Conservation (phyloP, 306 rosid species). For the Cucumis hystrix region DNA sequence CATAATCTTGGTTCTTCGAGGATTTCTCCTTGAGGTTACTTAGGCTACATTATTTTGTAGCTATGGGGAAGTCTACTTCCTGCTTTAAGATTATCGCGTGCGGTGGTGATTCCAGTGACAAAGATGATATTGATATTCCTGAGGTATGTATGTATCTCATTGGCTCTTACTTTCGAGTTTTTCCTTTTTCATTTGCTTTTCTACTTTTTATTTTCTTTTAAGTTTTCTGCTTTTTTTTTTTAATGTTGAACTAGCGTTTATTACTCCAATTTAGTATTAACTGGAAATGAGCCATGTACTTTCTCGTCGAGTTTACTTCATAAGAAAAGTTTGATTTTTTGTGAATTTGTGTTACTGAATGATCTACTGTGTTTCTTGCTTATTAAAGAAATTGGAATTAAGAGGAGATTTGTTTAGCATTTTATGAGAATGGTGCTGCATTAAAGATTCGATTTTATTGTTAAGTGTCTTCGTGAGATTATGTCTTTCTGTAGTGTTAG, state of each 20-base stretch:
- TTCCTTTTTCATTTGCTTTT: neutral
- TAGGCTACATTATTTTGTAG: no score
- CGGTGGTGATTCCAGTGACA: conserved; percentile 45
- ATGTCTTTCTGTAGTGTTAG: neutral
- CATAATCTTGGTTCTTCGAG: no score
- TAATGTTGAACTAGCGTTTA: neutral
- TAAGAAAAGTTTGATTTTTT: neutral
- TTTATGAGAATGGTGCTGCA: neutral
- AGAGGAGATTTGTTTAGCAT: neutral
- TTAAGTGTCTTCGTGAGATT: neutral
- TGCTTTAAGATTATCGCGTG: conserved; percentile 77
- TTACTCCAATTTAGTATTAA: neutral
- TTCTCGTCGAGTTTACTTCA: neutral
- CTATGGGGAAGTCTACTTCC: conserved; percentile 58
- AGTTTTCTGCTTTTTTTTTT: neutral
- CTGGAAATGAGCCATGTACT: no score
- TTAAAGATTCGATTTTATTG: neutral
- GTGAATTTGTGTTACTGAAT: neutral
- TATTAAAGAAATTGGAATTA: neutral
- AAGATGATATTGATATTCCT: conserved; percentile 30
- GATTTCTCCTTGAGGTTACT: no score
- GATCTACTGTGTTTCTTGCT: neutral
- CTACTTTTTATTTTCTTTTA: neutral
- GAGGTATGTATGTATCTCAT: conserved; percentile 33
- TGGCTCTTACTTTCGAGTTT: neutral